These are phyloP conservation scores for Ambrosia trifida DNA, from an alignment of 129 eudicot genomes.

Conservation along the genomic window DNA sequence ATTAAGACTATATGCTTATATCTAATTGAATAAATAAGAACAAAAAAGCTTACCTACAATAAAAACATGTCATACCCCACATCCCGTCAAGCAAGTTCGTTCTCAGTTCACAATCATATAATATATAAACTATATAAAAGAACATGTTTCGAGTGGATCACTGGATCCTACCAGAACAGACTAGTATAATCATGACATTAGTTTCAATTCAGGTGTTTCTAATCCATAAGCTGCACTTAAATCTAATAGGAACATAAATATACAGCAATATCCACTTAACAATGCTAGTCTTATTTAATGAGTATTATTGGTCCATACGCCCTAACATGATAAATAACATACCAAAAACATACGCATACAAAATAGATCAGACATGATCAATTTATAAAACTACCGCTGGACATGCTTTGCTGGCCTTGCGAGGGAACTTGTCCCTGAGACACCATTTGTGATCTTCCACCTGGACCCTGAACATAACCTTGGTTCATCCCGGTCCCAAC, in stretches of 20 bases:
- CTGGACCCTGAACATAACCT: conserved; percentile 75
- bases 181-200: not conserved
- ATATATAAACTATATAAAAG: too few species aligned
- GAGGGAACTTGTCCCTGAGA: conserved; percentile 80
- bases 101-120: not conserved
- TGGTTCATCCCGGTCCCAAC: conserved; percentile 70
- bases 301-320: conserved; percentile 7
- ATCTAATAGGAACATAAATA: conserved; percentile 7
- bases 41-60: not conserved
- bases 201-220: conserved; percentile 7
- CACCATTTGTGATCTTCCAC: conserved; percentile 67
- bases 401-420: conserved; percentile 71
- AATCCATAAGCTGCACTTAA: not conserved
- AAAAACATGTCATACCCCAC: not conserved
- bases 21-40: not conserved
- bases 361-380: not conserved
- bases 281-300: conserved; percentile 7
- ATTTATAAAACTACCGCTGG: conserved; percentile 58
- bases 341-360: conserved; percentile 11
- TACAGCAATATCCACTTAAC: conserved; percentile 15
- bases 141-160: too few species aligned
- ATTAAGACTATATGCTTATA: not conserved
- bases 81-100: too few species aligned
- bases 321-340: not conserved
- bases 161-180: not conserved